phyloP scores from a whole-genome alignment of 1,284 basidiomycete genomes.

The Irpex rosettiformis region DNA sequence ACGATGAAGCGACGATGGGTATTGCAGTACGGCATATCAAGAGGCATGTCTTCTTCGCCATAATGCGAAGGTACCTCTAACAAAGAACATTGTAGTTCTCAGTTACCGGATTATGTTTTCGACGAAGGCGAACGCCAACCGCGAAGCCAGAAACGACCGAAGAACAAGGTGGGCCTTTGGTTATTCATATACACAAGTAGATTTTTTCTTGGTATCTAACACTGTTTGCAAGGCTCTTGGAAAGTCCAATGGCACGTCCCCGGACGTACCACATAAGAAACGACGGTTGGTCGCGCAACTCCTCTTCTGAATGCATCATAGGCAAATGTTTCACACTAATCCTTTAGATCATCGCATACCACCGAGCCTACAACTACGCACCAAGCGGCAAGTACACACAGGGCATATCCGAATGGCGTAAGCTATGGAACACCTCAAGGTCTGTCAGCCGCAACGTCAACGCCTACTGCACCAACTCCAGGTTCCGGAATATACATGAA shows the following conservation, averaged over 20 bases:
- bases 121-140: slow-evolving; percentile 76
- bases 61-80: slow-evolving; percentile 42
- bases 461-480: slow-evolving; percentile 16
- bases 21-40: slow-evolving; percentile 94
- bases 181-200: background rate
- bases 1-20: slow-evolving; percentile 90
- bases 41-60: slow-evolving; percentile 53
- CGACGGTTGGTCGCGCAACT: slow-evolving; percentile 41
- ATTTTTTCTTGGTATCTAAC: slow-evolving; percentile 12
- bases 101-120: slow-evolving; percentile 81
- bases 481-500: slow-evolving; percentile 35
- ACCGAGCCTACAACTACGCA: slow-evolving; percentile 19
- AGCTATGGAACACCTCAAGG: slow-evolving; percentile 10
- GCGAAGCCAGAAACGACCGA: slow-evolving; percentile 61
- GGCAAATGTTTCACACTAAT: slow-evolving; percentile 34
- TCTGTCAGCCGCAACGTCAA: slow-evolving; percentile 8
- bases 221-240: slow-evolving; percentile 45
- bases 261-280: slow-evolving; percentile 76
- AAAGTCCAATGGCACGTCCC: slow-evolving; percentile 60
- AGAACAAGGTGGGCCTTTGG: slow-evolving; percentile 66
- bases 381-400: slow-evolving; percentile 16
- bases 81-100: slow-evolving; percentile 43
- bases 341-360: slow-evolving; percentile 37
- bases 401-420: slow-evolving; percentile 21
- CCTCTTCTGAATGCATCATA: slow-evolving; percentile 15